Percentiles rank a stretch among this genome's conserved stretches.
Evolutionary conservation across 164 flowering plant species (phyloP).

Genomic region (Umbellularia californica): DNA sequence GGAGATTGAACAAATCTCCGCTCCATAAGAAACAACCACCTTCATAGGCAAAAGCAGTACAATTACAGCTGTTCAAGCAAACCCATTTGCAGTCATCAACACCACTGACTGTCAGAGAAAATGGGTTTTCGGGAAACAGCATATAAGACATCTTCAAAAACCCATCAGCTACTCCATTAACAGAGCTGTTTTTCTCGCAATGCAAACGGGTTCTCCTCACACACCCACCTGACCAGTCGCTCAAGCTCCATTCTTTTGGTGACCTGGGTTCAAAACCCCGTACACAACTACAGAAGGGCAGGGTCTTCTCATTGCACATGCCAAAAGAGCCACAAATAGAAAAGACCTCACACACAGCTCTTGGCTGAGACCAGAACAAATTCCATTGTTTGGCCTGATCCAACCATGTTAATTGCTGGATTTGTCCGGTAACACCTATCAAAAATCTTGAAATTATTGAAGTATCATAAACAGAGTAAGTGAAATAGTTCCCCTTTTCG

Average conservation of each 20-base stretch:
- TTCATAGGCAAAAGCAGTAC: slow-evolving; percentile 15
- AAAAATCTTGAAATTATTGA: too few species aligned
- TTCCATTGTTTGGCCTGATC: not conserved
- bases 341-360: slow-evolving; percentile 9
- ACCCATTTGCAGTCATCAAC: slow-evolving; percentile 10
- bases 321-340: slow-evolving; percentile 22
- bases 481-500: too few species aligned
- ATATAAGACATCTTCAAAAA: slow-evolving; percentile 1
- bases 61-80: slow-evolving; percentile 19
- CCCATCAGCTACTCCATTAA: not conserved
- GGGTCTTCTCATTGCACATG: slow-evolving; percentile 7
- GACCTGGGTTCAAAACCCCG: slow-evolving; percentile 14
- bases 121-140: slow-evolving; percentile 3
- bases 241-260: slow-evolving; percentile 8
- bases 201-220: slow-evolving; percentile 12
- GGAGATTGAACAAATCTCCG: slow-evolving; percentile 10
- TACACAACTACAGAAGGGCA: slow-evolving; percentile 7
- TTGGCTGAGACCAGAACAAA: slow-evolving; percentile 22
- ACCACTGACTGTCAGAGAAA: not conserved
- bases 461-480: too few species aligned
- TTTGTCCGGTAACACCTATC: too few species aligned
- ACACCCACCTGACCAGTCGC: slow-evolving; percentile 19
- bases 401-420: too few species aligned
- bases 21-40: slow-evolving; percentile 15
- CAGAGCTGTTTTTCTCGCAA: slow-evolving; percentile 8